These are phyloP conservation scores for Aspergillus calidoustus DNA, from an alignment of 2,329 filamentous ascomycete genomes.

Conservation along the genomic window DNA sequence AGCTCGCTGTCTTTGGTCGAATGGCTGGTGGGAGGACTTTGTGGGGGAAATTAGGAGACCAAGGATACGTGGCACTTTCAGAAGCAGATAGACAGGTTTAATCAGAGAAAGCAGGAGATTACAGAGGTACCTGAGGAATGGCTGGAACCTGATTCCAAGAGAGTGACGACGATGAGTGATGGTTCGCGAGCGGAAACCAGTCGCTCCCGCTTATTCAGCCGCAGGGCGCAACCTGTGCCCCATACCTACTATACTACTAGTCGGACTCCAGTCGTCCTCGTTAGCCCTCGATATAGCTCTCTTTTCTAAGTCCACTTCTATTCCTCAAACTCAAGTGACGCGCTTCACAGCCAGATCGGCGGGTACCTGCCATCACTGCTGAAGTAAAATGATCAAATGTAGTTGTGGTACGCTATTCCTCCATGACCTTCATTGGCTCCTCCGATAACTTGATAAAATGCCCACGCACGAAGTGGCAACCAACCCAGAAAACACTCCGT, in stretches of 20 bases:
- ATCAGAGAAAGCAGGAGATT: not conserved
- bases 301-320: not conserved
- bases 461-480: too few species aligned
- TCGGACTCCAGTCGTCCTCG: not conserved
- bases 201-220: slow-evolving; percentile 20
- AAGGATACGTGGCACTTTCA: not conserved
- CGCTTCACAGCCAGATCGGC: not conserved
- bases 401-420: too few species aligned
- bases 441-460: too few species aligned
- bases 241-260: not conserved
- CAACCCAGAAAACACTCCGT: too few species aligned
- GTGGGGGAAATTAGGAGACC: not conserved
- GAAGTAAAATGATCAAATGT: too few species aligned
- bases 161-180: slow-evolving; percentile 21
- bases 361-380: too few species aligned
- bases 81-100: not conserved
- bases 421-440: too few species aligned
- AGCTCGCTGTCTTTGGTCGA: not conserved
- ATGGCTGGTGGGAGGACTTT: not conserved
- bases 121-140: slow-evolving; percentile 15
- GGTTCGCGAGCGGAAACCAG: slow-evolving; percentile 24
- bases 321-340: not conserved
- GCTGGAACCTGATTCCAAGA: slow-evolving; percentile 28
- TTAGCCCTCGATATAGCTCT: not conserved
- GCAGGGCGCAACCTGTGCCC: slow-evolving; percentile 1